Percentiles rank a stretch among this genome's conserved stretches.
These are phyloP conservation scores for Microdochium bolleyi DNA, from an alignment of 2,329 filamentous ascomycete species.

Conservation along the genomic window DNA sequence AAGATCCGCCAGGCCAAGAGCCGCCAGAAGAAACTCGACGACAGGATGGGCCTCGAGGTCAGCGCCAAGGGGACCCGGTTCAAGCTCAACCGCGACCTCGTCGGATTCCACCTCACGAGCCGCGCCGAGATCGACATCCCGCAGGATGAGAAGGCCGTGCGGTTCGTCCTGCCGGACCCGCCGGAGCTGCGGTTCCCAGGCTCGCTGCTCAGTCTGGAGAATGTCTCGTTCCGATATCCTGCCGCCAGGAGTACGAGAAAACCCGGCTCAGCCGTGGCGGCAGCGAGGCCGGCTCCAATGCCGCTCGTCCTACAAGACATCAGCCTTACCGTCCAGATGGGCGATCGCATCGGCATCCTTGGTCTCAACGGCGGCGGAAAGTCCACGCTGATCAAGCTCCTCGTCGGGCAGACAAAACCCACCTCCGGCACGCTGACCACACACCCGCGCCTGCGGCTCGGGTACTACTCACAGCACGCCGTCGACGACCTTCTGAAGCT, in stretches of 20 bases:
- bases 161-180: slow-evolving; percentile 52
- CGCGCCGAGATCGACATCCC: slow-evolving; percentile 68
- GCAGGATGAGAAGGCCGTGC: slow-evolving; percentile 48
- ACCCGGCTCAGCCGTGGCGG: background rate
- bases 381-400: slow-evolving; percentile 65
- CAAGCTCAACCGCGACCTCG: slow-evolving; percentile 70
- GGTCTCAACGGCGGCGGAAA: slow-evolving; percentile 80
- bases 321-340: slow-evolving; percentile 61
- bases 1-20: slow-evolving; percentile 81
- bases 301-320: slow-evolving; percentile 51
- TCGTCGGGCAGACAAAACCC: slow-evolving; percentile 53
- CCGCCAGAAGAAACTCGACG: slow-evolving; percentile 76
- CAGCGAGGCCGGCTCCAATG: slow-evolving; percentile 18
- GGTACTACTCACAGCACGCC: slow-evolving; percentile 74
- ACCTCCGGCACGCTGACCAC: slow-evolving; percentile 52
- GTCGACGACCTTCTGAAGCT: slow-evolving; percentile 59
- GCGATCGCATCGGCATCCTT: slow-evolving; percentile 66
- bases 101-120: slow-evolving; percentile 48
- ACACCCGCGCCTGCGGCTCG: slow-evolving; percentile 63
- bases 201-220: slow-evolving; percentile 63
- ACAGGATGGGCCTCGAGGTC: slow-evolving; percentile 70
- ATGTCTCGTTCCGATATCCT: slow-evolving; percentile 57
- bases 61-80: slow-evolving; percentile 65
- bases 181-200: slow-evolving; percentile 68
- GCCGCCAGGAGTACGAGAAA: slow-evolving; percentile 4